These are phyloP conservation scores for Solanum corneliomulleri DNA, from an alignment of 257 asterid species.

Conservation along the genomic window DNA sequence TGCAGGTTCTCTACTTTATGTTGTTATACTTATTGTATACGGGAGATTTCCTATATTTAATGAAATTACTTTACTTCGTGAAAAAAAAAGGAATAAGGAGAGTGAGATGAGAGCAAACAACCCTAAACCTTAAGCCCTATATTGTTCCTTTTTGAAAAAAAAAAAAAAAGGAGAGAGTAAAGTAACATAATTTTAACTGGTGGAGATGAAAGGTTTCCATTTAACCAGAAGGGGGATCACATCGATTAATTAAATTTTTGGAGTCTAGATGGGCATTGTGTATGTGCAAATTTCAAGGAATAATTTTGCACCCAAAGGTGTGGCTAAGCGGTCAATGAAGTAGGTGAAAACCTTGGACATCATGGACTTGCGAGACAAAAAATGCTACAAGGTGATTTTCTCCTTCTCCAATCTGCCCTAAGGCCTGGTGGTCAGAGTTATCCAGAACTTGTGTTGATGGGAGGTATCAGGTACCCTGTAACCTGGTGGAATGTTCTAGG, in stretches of 20 bases:
- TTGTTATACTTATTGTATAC: not conserved
- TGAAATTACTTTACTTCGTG: not conserved
- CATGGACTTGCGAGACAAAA: not conserved
- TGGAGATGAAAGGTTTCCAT: not conserved
- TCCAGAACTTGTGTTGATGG: not conserved
- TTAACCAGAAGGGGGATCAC: not conserved
- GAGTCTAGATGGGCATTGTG: not conserved
- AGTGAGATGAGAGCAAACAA: not conserved
- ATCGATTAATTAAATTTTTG: not conserved
- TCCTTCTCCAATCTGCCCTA: not conserved
- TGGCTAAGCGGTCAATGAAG: not conserved
- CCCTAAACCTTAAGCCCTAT: not conserved
- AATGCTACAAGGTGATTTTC: not conserved
- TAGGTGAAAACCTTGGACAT: not conserved
- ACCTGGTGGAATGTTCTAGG: not conserved
- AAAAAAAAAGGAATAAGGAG: not conserved
- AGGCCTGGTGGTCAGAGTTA: not conserved
- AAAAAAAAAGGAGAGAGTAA: not conserved
- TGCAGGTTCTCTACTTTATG: not conserved
- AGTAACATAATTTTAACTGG: not conserved
- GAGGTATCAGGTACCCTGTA: not conserved
- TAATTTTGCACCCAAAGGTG: not conserved
- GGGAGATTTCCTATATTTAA: not conserved
- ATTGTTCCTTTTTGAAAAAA: not conserved
- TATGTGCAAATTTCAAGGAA: not conserved